These are phyloP conservation scores for Ophiosphaerella narmari DNA, from an alignment of 2,329 filamentous ascomycete species.

Conservation along the genomic window DNA sequence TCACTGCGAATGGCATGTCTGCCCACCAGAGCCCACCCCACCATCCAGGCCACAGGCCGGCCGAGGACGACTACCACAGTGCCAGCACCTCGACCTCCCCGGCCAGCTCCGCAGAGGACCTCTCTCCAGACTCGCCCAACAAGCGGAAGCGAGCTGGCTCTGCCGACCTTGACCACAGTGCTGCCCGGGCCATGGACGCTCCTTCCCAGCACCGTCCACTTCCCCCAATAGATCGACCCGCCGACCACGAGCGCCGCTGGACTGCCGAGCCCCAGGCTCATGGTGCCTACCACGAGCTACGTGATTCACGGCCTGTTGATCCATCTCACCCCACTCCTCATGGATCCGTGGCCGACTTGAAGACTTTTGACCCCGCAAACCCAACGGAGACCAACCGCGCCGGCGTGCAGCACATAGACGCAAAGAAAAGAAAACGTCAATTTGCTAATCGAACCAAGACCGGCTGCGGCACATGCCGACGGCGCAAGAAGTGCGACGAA, in stretches of 20 bases:
- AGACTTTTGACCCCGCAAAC: constrained; percentile 21
- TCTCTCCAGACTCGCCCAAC: constrained; percentile 48
- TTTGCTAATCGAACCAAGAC: constrained; percentile 97
- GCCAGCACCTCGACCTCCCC: constrained; percentile 27
- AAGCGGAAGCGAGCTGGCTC: constrained; percentile 71
- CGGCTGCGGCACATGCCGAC: constrained; percentile 88
- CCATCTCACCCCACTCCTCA: constrained; percentile 13
- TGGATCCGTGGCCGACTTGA: constrained; percentile 11
- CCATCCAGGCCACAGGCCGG: constrained; percentile 18
- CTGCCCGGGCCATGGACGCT: constrained; percentile 38
- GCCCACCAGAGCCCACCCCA: background rate
- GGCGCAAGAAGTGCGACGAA: constrained; percentile 96
- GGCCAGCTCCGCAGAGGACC: constrained; percentile 20
- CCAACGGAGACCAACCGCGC: constrained; percentile 48
- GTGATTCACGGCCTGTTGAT: constrained; percentile 31
- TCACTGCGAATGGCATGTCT: constrained; percentile 11
- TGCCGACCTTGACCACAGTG: constrained; percentile 42
- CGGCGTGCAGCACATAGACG: constrained; percentile 52
- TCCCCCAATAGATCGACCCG: constrained; percentile 33
- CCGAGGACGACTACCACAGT: constrained; percentile 26
- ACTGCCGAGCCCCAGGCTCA: constrained; percentile 30
- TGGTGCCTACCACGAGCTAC: constrained; percentile 29
- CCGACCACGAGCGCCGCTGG: constrained; percentile 35
- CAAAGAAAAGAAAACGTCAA: constrained; percentile 57
- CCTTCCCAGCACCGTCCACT: constrained; percentile 25